Evolutionary conservation across 495 filamentous ascomycete species (phyloP), one percentile per base, ranked within the genome.

Genomic region (Trichoderma reesei): DNA sequence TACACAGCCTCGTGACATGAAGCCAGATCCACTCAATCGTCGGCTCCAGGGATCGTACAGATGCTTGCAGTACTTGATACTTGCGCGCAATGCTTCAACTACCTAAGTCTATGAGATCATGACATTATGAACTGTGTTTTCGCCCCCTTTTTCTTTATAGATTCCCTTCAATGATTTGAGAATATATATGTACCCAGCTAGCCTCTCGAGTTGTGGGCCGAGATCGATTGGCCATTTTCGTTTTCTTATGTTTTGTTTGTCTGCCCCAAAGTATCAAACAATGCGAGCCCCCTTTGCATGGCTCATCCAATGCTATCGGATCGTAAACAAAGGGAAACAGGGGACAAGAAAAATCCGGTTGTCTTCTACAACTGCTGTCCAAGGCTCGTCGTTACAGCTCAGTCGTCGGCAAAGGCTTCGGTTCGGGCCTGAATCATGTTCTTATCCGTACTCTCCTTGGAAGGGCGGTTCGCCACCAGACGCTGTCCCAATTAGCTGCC

Each of bases 391-490:
- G 11, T 31, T 31, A 31, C 48, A 56, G 11, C 3, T 63, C 33
- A 65, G 26, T 62, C 62, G 34, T 61, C 62, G 11, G 18, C 63
- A 41, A 64, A 64, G n/a, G 62, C 62, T 51, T 64, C 65, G 54
- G 46, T 64, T 37, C 56, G 39, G 11, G 65, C 65, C 41, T 67
- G 62, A 5, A 60, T 56, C 39, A 14, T 59, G 34, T 33, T 59
- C 36, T 51, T 54, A 31, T 67, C 62, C 37, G 41, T 37, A 31
- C 2, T 18, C n/a, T 59, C 54, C 59, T 62, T 67, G 41, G 65
- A 5, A 5, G 64, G 44, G 14, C 65, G 65, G 54, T 67, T 67
- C 20, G 56, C 62, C 38, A 67, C 63, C 34, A 67, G 59, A 9
- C 65, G 65, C 65, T 67, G 26, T 20, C n/a, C 3, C 10, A 34